Evolutionary conservation across 2,329 filamentous ascomycete genomes (phyloP), one percentile per base, ranked within the genome.

Genomic region (Emmonsiellopsis sp.): DNA sequence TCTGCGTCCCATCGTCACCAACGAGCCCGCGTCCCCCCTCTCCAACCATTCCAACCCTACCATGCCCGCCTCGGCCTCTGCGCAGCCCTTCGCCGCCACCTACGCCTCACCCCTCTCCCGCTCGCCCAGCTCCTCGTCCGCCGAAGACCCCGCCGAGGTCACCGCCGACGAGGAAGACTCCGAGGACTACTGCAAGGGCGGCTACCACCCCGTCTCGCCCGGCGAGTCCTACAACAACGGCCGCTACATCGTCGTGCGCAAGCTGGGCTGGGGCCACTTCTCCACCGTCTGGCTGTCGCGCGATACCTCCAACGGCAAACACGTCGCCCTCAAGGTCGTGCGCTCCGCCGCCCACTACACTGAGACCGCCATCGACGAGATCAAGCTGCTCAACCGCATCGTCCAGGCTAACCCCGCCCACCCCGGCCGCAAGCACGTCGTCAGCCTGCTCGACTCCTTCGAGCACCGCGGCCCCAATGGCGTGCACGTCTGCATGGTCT

Each of bases 131-230:
- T 87, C 87, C 51, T 82, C 84, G 53, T 87, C 87, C 46, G 84
- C 83, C 62, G 90, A 92, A 73, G 91, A 95, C 69, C 80, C 82
- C 62, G 83, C 86, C 71, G 91, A 96, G 65, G 91, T 93, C 68
- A 95, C 92, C 40, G 92, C 91, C 67, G 93, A 97, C 69, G 93
- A 98, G 75, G 93, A 98, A 74, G 93, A 98, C 73, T 95, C 89
- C 47, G 92, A 97, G 73, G 93, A 98, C 73, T 98, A 98, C 77
- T 96, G 92, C 81, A 97, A 97, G 75, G 93, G 93, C 65, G 93
- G 93, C 57, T 98, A 97, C 72, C 93, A 98, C 68, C 93, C 93
- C 2, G 93, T 98, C 49, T 81, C 84, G 64, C 86, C 97, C 56
- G 93, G 93, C 64, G 93, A 98, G 75, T 87, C 90, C 67, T 97